A percentile compares a stretch with the other conserved stretches of the same genome.
These are phyloP conservation scores for Calonectria hawksworthii DNA, from an alignment of 2,329 filamentous ascomycete species.

Conservation along the genomic window DNA sequence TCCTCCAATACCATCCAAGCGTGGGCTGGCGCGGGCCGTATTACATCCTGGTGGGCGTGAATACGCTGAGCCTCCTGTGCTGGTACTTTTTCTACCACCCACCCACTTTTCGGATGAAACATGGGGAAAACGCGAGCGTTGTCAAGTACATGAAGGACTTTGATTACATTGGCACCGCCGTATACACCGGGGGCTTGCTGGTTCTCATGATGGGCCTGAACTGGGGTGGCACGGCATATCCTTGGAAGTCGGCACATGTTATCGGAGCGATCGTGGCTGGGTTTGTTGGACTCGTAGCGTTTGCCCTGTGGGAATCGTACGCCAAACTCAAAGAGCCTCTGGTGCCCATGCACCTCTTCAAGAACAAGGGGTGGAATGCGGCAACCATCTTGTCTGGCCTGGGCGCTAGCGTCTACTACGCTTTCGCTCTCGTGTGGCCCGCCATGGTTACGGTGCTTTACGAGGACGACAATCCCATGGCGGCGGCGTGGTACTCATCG, in stretches of 20 bases:
- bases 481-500: slow-evolving; percentile 43
- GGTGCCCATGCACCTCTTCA: slow-evolving; percentile 53
- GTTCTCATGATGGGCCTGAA: slow-evolving; percentile 50
- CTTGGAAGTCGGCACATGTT: slow-evolving; percentile 49
- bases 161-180: slow-evolving; percentile 49
- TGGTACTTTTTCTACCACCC: slow-evolving; percentile 53
- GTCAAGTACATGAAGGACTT: slow-evolving; percentile 46
- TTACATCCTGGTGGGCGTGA: slow-evolving; percentile 48
- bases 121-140: slow-evolving; percentile 42
- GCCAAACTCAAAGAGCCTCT: slow-evolving; percentile 51
- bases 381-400: slow-evolving; percentile 50
- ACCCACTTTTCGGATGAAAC: slow-evolving; percentile 49
- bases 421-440: slow-evolving; percentile 55
- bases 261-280: slow-evolving; percentile 49
- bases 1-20: slow-evolving; percentile 43
- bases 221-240: slow-evolving; percentile 50
- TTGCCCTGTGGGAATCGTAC: slow-evolving; percentile 46
- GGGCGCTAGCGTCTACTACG: slow-evolving; percentile 55
- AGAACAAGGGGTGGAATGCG: slow-evolving; percentile 49
- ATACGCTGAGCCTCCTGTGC: slow-evolving; percentile 44
- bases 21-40: slow-evolving; percentile 48
- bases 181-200: slow-evolving; percentile 48
- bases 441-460: slow-evolving; percentile 51
- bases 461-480: slow-evolving; percentile 41
- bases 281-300: slow-evolving; percentile 37